Conservation (phyloP, 2,329 filamentous ascomycete genomes). For the Colletotrichum plurivorum region DNA sequence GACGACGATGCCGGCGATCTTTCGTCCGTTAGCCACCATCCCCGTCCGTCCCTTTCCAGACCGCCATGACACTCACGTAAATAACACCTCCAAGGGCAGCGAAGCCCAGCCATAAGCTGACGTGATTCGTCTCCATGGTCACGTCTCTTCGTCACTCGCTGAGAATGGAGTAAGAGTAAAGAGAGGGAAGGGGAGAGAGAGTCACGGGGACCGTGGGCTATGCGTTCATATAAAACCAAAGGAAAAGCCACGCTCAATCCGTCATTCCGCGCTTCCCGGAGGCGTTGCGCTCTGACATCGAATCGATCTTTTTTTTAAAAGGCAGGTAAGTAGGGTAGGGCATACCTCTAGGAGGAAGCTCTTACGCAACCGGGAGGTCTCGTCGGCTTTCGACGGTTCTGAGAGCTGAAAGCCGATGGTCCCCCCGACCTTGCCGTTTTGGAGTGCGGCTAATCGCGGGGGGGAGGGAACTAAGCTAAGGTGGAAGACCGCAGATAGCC, state of each 20-base stretch:
- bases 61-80: constrained; percentile 56
- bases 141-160: not conserved
- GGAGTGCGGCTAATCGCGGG: constrained; percentile 17
- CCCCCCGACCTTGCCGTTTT: constrained; percentile 10
- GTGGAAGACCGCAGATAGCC: constrained; percentile 16
- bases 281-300: no score
- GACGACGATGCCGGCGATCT: constrained; percentile 60
- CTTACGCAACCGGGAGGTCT: no score
- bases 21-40: constrained; percentile 11
- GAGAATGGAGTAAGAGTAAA: not conserved
- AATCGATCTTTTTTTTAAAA: no score
- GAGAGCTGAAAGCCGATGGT: constrained; percentile 13
- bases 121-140: constrained; percentile 49
- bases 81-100: constrained; percentile 52
- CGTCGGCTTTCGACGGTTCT: no score
- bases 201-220: no score
- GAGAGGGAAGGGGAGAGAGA: no score
- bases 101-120: constrained; percentile 57
- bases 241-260: not conserved
- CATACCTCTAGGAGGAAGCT: no score
- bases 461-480: not conserved
- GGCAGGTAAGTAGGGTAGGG: no score
- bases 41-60: not conserved
- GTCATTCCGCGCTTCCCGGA: not conserved
- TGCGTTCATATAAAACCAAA: no score